These are phyloP conservation scores for Paradendryphiella salina DNA, from an alignment of 2,329 filamentous ascomycete species.

Conservation along the genomic window DNA sequence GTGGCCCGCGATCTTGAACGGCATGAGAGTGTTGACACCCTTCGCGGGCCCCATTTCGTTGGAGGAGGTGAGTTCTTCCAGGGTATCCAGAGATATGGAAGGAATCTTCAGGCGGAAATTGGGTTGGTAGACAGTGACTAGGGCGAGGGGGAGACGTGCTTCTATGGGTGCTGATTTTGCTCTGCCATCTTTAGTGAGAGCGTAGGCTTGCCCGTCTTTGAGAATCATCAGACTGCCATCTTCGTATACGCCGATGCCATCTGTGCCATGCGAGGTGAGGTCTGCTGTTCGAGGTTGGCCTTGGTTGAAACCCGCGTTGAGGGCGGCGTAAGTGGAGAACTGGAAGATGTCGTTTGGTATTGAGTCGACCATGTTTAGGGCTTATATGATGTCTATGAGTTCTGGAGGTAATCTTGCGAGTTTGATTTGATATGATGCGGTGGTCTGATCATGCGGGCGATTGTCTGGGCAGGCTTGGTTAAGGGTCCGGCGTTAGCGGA, in stretches of 20 bases:
- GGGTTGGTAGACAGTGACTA: constrained; percentile 49
- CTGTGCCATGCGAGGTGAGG: constrained; percentile 49
- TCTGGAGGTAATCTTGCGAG: background rate
- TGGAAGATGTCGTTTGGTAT: constrained; percentile 54
- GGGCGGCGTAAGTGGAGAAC: constrained; percentile 48
- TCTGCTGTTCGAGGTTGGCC: constrained; percentile 43
- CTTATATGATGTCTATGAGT: background rate
- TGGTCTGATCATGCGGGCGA: constrained; percentile 39
- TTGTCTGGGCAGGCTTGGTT: background rate
- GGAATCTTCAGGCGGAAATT: constrained; percentile 37
- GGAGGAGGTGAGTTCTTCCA: constrained; percentile 22
- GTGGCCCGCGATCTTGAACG: constrained; percentile 44
- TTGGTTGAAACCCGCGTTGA: constrained; percentile 42
- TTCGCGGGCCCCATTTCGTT: constrained; percentile 23
- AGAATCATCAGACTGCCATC: constrained; percentile 47
- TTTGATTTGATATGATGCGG: background rate
- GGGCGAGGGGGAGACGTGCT: constrained; percentile 46
- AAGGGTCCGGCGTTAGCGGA: constrained; percentile 13
- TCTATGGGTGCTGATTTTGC: constrained; percentile 39
- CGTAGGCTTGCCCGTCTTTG: constrained; percentile 41
- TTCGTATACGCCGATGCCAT: constrained; percentile 51
- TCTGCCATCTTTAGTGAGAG: constrained; percentile 37
- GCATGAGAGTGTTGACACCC: constrained; percentile 47
- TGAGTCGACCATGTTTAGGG: constrained; percentile 40
- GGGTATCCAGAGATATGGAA: constrained; percentile 18